Base-by-base conservation (phyloP, 176 grass and related monocot genomes). In the Carex scoparia region DNA sequence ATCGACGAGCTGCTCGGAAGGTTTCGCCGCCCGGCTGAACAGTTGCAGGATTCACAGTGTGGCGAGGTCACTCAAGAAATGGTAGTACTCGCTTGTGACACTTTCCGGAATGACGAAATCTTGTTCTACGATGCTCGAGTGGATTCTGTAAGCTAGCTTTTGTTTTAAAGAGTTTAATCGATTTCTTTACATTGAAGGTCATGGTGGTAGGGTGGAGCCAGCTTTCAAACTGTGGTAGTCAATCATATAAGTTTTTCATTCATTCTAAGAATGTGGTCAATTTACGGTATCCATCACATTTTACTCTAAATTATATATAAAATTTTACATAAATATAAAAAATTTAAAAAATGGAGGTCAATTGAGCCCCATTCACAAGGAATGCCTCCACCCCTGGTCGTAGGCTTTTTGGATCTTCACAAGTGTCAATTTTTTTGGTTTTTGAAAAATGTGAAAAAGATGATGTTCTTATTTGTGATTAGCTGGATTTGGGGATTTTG, bases 1-100 rank as follows among this genome's bases (percentile, higher is more conserved):
- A 40, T 83, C n/a, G 62, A 68, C 1, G 80, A 83, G 15, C 40
- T 83, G 19, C 15, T 33, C 0, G n/a, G n/a, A 1, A 44, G 80
- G 38, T 83, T 83, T 30, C 80, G 62, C 3, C 32, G 60, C 5
- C 80, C 80, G 1, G 32, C 80, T 4, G 23, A 65, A 15, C 80
- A 83, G 80, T 5, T 83, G 40, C 80, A 83, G 40, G 80, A 83
- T 16, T 67, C 80, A 1, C 38, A 83, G 8, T 83, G 80, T 14
- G 37, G 62, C 10, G 12, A 67, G 37, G 80, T 83, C 18, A 27
- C 15, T 10, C 18, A 14, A 68, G 80, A 44, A 4, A 83, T 83
- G 80, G 8, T 54, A 10, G 80, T 83, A 10, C 37, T 83, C 23
- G 80, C 64, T 4, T 83, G 80, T 18, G 18, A 65, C 48, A 55